Base-by-base conservation (phyloP, 345 rosid genomes). In the Lepidium didymum region DNA sequence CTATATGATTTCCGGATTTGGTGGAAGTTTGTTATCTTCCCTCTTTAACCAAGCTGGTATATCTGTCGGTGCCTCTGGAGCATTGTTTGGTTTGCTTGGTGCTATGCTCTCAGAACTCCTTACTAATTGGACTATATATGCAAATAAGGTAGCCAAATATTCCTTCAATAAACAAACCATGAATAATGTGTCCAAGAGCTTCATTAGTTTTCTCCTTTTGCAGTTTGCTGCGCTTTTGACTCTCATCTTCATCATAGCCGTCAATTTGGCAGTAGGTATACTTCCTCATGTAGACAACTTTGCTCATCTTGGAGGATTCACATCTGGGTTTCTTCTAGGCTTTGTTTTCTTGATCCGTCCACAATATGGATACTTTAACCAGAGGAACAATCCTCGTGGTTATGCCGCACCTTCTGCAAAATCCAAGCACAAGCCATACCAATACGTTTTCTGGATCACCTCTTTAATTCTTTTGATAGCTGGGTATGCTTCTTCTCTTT, bases 31-130 rank as follows among this genome's bases (percentile, higher is more conserved):
- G 74, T 47, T 91, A 69, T 91, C 99, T 0, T 62, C 96, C 14
- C 92, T 95, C 46, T 95, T 87, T 76, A 85, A 91, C 74, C 88
- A 82, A 53, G 47, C 49, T 15, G 86, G 86, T 70, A 95, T 94
- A 72, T 95, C 99, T 7, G 96, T 95, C 2, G 99, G 99, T 76
- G 99, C 99, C 25, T 95, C 99, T 10, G 99, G 99, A 55, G 97
- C 99, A 40, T 85, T 95, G 35, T 94, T 94, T 18, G 99, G 97
- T 73, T 85, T 91, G 76, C 85, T 94, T 16, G 99, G 99, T 57
- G 87, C 91, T 63, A 94, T 94, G 99, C 85, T 94, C 35, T 89
- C 99, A 1, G 99, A 94, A 82, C 91, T 91, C 7, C 84, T 94
- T 4, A 89, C 90, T 21, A 94, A 94, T 67, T 94, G 99, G 99